Base-by-base conservation (phyloP, 495 filamentous ascomycete genomes). In the Penicillium flavigenum region DNA sequence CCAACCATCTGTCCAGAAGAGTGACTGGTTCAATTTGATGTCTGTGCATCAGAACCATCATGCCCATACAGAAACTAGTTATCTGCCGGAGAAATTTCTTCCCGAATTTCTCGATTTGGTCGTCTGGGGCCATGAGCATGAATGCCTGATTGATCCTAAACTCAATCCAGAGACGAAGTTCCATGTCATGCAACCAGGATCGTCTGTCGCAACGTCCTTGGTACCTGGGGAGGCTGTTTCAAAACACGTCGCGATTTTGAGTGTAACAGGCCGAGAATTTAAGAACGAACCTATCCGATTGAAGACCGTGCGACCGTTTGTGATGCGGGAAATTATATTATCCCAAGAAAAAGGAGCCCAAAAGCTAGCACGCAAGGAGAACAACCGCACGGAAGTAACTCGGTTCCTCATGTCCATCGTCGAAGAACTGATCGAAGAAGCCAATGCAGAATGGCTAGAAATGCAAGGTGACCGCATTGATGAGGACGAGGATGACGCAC, bases 51-150 rank as follows among this genome's bases (percentile, higher is more conserved):
- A 99, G 67, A 99, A 99, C 69, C 94, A 96, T 66, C 84, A 93
- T 62, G 88, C 92, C 1, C 87, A 97, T 65, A 96, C 88, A 3
- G 84, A 91, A 38, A 97, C 91, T 3, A 84, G 88, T 19, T 98
- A 96, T 65, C 79, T 99, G 0, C 91, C 95, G 2, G 95, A 99
- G 66, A 91, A 91, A 65, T 94, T 97, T 67, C 83, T 99, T 0
- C 95, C 94, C 1, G 86, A 88, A 5, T 99, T 96, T 67, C 72
- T 98, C 38, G 90, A 99, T 67, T 76, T 99, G 16, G 85, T 98
- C 0, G 77, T 99, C 45, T 99, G 94, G 94, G 94, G 94, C 24
- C 94, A 99, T 64, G 94, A 99, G 70, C 94, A 99, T 64, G 95
- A 99, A 73, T 98, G 93, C 68, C 70, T 94, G 5, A 95, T 98